Conservation (phyloP, 768 basidiomycete genomes). For the Tricholoma sp. region DNA sequence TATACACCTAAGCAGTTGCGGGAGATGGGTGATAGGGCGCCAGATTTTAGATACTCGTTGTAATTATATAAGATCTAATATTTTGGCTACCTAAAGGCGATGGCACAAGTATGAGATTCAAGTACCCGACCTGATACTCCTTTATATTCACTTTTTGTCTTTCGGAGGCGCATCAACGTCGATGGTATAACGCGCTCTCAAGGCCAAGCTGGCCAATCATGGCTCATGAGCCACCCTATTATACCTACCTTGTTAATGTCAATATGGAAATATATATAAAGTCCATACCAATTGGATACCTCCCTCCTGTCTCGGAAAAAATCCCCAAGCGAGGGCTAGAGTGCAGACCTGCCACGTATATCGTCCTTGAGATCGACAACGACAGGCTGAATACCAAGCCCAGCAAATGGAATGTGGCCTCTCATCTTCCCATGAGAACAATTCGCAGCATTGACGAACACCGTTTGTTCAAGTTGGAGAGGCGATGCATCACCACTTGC, state of each 20-base stretch:
- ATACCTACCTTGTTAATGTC: too few relatives aligned
- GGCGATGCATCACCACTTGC: background rate
- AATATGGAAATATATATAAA: too few relatives aligned
- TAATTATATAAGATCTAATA: conserved; percentile 3
- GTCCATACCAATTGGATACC: too few relatives aligned
- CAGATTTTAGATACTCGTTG: conserved; percentile 55
- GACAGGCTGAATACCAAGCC: conserved; percentile 37
- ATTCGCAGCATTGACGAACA: conserved; percentile 43
- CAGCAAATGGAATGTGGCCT: conserved; percentile 26
- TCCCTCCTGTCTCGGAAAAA: too few relatives aligned
- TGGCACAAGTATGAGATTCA: too few relatives aligned
- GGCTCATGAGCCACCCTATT: too few relatives aligned
- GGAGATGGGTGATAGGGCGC: conserved; percentile 55
- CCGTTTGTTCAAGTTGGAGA: conserved; percentile 26
- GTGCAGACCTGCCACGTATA: background rate
- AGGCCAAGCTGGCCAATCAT: too few relatives aligned
- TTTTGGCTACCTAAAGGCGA: too few relatives aligned
- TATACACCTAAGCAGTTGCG: conserved; percentile 31
- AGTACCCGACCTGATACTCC: too few relatives aligned
- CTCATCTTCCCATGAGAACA: conserved; percentile 27
- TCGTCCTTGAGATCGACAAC: conserved; percentile 37
- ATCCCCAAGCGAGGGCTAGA: background rate
- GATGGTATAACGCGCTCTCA: too few relatives aligned
- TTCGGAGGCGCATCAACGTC: too few relatives aligned
- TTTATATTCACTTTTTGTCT: too few relatives aligned